These are phyloP conservation scores for Phytophthora rubi DNA, from an alignment of 352 stramenopile genomes.

Conservation along the genomic window DNA sequence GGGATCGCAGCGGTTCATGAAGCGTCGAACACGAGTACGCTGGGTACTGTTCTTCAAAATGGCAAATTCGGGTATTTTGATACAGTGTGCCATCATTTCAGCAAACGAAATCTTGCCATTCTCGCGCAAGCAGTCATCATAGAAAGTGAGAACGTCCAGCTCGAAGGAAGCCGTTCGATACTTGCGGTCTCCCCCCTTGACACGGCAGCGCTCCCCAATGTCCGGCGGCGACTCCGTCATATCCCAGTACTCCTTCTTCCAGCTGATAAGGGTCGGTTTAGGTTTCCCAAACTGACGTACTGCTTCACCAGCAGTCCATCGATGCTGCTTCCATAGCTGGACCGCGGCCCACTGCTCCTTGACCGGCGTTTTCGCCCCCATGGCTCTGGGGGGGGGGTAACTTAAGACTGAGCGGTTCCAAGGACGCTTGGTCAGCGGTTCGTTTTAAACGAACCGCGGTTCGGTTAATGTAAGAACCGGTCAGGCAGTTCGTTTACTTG, in stretches of 20 bases:
- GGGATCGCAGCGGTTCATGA: neutral
- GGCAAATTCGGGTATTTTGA: neutral
- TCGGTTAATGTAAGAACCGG: too few species aligned
- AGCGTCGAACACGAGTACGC: neutral
- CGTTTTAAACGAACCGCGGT: too few species aligned
- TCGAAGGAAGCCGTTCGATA: neutral
- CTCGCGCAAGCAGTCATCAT: neutral
- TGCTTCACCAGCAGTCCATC: too few species aligned
- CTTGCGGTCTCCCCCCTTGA: neutral
- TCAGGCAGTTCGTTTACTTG: too few species aligned
- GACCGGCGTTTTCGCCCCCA: too few species aligned
- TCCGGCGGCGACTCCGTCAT: neutral
- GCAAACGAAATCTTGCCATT: neutral
- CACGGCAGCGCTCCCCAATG: neutral
- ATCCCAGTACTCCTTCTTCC: neutral
- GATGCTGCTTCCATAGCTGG: too few species aligned
- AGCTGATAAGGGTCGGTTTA: too few species aligned
- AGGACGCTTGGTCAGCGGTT: too few species aligned
- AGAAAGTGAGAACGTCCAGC: neutral
- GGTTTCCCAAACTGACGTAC: too few species aligned
- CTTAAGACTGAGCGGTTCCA: too few species aligned
- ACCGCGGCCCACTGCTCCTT: too few species aligned
- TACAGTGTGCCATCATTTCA: neutral
- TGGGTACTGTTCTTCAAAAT: neutral
- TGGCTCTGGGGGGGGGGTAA: too few species aligned